Conservation (phyloP, 371 early-diverging fungal genomes). For the Capillidium rhysosporum region DNA sequence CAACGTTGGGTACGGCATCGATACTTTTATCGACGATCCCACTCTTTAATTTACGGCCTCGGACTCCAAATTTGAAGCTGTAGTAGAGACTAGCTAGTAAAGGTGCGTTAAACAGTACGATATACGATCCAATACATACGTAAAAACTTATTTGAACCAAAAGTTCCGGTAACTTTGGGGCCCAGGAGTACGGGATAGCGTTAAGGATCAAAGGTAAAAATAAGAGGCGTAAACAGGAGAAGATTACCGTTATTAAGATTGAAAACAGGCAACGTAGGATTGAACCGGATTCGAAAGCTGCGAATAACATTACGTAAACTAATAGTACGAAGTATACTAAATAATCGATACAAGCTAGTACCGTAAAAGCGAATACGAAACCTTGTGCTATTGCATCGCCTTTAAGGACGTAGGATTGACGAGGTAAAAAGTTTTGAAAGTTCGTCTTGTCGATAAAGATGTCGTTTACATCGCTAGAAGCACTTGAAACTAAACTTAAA, state of each 20-base stretch:
- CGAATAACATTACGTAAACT: background rate
- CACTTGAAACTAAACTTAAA: too few relatives aligned
- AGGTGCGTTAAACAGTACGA: constrained; percentile 2
- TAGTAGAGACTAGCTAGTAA: background rate
- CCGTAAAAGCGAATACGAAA: background rate
- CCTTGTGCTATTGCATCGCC: constrained; percentile 2
- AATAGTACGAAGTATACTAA: background rate
- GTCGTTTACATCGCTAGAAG: too few relatives aligned
- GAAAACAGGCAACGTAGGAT: background rate
- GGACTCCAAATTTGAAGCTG: constrained; percentile 1
- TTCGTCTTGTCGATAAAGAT: too few relatives aligned
- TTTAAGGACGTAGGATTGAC: background rate
- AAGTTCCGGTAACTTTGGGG: background rate
- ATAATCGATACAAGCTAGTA: background rate
- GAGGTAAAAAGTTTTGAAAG: too few relatives aligned
- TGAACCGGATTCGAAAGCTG: background rate
- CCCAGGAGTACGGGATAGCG: constrained; percentile 2
- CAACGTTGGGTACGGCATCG: background rate
- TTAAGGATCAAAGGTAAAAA: constrained; percentile 4
- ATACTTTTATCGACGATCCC: background rate
- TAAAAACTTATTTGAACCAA: constrained; percentile 3
- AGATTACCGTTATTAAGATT: background rate
- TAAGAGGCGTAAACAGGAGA: background rate
- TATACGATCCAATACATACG: constrained; percentile 2
- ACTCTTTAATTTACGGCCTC: background rate